These are phyloP conservation scores for Claviceps sp. DNA, from an alignment of 2,329 filamentous ascomycete species.

Conservation along the genomic window DNA sequence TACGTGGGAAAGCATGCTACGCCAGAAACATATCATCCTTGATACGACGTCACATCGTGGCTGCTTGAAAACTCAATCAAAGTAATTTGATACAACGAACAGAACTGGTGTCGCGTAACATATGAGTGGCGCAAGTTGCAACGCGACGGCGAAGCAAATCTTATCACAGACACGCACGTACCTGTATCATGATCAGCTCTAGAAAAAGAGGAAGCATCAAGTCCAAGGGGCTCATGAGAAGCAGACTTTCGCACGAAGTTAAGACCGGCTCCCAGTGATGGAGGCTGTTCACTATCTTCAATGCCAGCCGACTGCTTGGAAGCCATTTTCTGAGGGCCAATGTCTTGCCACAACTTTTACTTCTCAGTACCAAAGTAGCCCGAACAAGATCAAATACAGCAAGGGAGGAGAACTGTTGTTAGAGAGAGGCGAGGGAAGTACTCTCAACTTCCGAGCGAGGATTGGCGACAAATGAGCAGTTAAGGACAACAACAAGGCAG, in stretches of 20 bases:
- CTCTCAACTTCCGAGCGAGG: background rate
- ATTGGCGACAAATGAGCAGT: background rate
- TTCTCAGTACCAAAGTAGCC: background rate
- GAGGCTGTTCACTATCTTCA: background rate
- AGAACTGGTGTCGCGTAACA: background rate
- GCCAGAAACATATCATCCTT: no score
- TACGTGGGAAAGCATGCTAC: no score
- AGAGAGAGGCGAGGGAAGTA: background rate
- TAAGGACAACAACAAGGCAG: background rate
- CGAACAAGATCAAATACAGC: background rate
- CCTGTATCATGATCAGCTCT: conserved; percentile 1
- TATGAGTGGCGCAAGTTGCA: background rate
- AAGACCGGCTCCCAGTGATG: conserved; percentile 3
- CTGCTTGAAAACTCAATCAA: background rate
- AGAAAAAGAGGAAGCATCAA: conserved; percentile 3
- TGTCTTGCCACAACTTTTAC: background rate
- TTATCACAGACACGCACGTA: background rate
- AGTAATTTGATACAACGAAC: background rate
- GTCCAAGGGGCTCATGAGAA: conserved; percentile 8
- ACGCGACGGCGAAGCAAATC: background rate
- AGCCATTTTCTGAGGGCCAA: background rate
- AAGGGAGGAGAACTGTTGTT: background rate
- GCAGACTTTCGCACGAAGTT: conserved; percentile 6
- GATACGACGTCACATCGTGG: background rate
- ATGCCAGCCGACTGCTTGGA: background rate